Evolutionary conservation across 2,329 filamentous ascomycete species (phyloP).

Genomic region (Rhinocladiella similis): DNA sequence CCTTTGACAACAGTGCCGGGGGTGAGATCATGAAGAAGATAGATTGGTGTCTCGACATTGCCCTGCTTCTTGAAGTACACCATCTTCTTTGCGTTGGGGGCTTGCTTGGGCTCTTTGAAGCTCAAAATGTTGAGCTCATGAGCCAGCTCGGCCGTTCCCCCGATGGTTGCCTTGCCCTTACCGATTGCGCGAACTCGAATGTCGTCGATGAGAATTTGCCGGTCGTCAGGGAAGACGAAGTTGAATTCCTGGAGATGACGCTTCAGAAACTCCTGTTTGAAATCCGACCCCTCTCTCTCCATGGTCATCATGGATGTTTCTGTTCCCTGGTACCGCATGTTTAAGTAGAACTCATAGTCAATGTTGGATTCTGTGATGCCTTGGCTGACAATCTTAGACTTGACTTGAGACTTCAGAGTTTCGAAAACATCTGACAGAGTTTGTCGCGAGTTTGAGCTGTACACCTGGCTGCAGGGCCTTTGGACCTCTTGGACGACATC

Average conservation of each 20-base stretch:
- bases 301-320: slow-evolving; percentile 52
- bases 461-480: slow-evolving; percentile 18
- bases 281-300: slow-evolving; percentile 70
- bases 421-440: slow-evolving; percentile 69
- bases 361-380: slow-evolving; percentile 45
- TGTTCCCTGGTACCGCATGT: slow-evolving; percentile 52
- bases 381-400: slow-evolving; percentile 42
- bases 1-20: slow-evolving; percentile 35
- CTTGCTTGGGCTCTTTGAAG: not conserved
- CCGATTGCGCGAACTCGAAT: slow-evolving; percentile 77
- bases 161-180: slow-evolving; percentile 51
- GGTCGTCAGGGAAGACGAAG: slow-evolving; percentile 69
- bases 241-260: slow-evolving; percentile 92
- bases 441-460: slow-evolving; percentile 28
- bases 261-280: slow-evolving; percentile 76
- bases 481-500: slow-evolving; percentile 31
- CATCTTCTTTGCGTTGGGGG: not conserved
- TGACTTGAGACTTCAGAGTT: slow-evolving; percentile 66
- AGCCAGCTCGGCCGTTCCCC: slow-evolving; percentile 69
- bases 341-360: slow-evolving; percentile 46
- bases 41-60: slow-evolving; percentile 39
- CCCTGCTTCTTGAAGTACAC: slow-evolving; percentile 39
- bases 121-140: slow-evolving; percentile 7
- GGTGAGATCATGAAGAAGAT: slow-evolving; percentile 36
- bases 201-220: slow-evolving; percentile 86